Evolutionary conservation across 345 rosid species (phyloP).

Genomic region (Conringia planisiliqua): DNA sequence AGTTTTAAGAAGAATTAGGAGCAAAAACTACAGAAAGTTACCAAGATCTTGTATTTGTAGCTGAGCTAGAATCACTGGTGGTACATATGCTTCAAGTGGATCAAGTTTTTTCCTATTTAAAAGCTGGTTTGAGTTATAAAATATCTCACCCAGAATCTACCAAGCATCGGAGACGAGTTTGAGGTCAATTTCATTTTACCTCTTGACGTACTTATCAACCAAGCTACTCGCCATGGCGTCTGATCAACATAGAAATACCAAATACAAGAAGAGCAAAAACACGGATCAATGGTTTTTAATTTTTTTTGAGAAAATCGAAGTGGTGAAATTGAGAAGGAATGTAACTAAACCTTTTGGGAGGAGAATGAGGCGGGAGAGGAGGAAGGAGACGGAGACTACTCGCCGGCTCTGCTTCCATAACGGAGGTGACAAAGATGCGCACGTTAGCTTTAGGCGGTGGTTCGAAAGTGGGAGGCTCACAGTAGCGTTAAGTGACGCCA

Average conservation of each 20-base stretch:
- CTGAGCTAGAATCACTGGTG: conserved; percentile 72
- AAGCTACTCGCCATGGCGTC: conserved; percentile 56
- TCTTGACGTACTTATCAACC: conserved; percentile 70
- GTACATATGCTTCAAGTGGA: conserved; percentile 73
- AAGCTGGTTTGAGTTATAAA: background rate
- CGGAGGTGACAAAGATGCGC: conserved; percentile 34
- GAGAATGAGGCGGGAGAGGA: conserved; percentile 42
- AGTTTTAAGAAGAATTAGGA: background rate
- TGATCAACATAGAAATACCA: conserved; percentile 11
- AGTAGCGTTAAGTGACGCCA: conserved; percentile 26
- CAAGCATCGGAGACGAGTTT: background rate
- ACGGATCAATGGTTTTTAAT: background rate
- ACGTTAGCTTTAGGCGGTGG: conserved; percentile 9
- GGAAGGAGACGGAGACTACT: conserved; percentile 56
- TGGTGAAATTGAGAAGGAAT: background rate
- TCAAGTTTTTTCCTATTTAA: conserved; percentile 72
- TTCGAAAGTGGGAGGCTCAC: background rate
- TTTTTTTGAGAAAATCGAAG: background rate
- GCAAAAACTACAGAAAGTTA: conserved; percentile 15
- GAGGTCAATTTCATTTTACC: conserved; percentile 33
- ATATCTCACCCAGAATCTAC: background rate
- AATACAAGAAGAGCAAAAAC: background rate
- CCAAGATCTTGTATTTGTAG: conserved; percentile 75
- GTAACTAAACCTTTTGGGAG: conserved; percentile 42
- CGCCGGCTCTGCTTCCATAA: conserved; percentile 52